Conservation (phyloP, 306 rosid genomes). For the Inga oerstediana region DNA sequence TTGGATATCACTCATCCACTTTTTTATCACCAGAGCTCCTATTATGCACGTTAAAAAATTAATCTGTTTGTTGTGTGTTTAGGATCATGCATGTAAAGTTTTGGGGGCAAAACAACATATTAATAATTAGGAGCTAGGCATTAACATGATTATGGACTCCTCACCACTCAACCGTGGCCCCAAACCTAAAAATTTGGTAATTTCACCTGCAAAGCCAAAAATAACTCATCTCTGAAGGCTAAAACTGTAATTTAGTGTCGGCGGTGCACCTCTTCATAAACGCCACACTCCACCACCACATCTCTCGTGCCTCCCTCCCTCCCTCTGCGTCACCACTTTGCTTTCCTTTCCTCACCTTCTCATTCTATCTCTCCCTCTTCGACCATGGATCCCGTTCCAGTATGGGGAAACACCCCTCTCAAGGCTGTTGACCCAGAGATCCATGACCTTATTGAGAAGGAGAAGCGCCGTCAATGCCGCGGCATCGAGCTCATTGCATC, state of each 20-base stretch:
- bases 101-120: background rate
- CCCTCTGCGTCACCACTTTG: background rate
- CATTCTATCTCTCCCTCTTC: background rate
- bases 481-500: slow-evolving; percentile 96
- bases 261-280: background rate
- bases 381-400: slow-evolving; percentile 71
- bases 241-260: background rate
- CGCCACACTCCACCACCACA: background rate
- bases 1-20: no score
- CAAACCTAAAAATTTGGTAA: background rate
- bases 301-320: background rate
- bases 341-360: background rate
- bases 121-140: background rate
- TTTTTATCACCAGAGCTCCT: background rate
- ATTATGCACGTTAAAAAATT: background rate
- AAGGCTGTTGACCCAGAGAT: slow-evolving; percentile 70
- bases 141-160: background rate
- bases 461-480: slow-evolving; percentile 89
- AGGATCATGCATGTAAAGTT: no score
- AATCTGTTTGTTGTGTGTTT: no score
- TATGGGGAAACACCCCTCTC: slow-evolving; percentile 78
- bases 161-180: background rate
- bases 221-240: background rate
- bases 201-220: background rate
- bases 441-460: slow-evolving; percentile 85